Percentiles rank a stretch among this genome's conserved stretches.
Conservation (phyloP, 208 protist species). For the Zelonia costaricensis region DNA sequence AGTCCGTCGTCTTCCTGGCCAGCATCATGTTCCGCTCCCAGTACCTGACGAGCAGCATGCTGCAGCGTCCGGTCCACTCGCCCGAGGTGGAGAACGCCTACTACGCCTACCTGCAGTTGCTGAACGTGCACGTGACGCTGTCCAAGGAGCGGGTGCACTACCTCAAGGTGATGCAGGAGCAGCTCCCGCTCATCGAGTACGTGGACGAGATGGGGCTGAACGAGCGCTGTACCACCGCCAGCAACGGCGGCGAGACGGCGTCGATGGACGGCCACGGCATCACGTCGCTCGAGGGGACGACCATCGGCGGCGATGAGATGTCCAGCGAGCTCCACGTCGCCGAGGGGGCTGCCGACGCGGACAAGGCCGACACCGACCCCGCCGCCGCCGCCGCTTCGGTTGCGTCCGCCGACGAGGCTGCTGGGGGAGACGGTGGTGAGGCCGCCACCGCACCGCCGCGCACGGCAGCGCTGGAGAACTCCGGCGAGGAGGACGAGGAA, state of each 20-base stretch:
- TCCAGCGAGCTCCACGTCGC: not conserved
- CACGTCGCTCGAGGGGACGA: not conserved
- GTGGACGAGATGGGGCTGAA: conserved; percentile 59
- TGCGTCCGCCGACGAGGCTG: not conserved
- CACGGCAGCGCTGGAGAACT: conserved; percentile 2
- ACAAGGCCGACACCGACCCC: not conserved
- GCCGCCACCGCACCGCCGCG: not conserved
- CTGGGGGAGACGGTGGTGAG: not conserved
- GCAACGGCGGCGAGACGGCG: conserved; percentile 11
- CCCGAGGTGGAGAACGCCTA: conserved; percentile 67
- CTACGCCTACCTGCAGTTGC: conserved; percentile 72
- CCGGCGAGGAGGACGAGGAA: conserved; percentile 15
- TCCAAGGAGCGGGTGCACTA: conserved; percentile 49
- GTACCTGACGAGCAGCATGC: conserved; percentile 78
- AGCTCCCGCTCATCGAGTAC: conserved; percentile 69
- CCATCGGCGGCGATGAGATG: not conserved
- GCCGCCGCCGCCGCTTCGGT: not conserved
- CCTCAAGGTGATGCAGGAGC: conserved; percentile 68
- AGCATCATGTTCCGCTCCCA: conserved; percentile 84
- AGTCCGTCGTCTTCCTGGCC: conserved; percentile 75
- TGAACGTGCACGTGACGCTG: conserved; percentile 61
- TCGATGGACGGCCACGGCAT: not conserved
- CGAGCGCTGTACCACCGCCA: conserved; percentile 11
- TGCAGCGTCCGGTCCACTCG: conserved; percentile 50
- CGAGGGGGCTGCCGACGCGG: not conserved